Evolutionary conservation across 1,139 yeast species (phyloP), one percentile per base, ranked within the genome.

Genomic region (Geotrichum reessii): DNA sequence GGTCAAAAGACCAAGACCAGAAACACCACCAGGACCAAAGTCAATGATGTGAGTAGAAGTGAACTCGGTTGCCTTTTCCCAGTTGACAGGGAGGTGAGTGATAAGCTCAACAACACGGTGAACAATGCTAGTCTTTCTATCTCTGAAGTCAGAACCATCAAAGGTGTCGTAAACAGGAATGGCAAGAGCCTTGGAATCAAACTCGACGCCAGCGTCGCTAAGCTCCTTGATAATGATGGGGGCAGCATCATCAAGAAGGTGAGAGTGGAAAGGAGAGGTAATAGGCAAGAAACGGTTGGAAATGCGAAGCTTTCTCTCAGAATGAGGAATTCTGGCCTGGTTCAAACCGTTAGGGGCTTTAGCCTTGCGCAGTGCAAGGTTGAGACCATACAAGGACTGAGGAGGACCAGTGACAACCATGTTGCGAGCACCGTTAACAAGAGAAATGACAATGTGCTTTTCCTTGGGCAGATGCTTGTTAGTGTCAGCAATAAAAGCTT

Each of bases 21-120:
- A 89, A 56, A 89, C 85, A 67, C 98, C 99, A 75, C 99, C 99
- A 63, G 99, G 99, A 71, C 99, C 99, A 69, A 93, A 93, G 75
- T 93, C 99, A 65, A 93, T 76, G 67, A 93, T 82, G 73, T 95
- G 99, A 56, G 97, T 87, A 31, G 95, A 82, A 58, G 81, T 71
- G 72, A 89, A 89, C 64, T 82, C 74, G 56, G 97, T 92, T 42
- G 99, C 95, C 42, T 68, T 67, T 77, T 93, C 98, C 99, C 99
- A 93, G 76, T 89, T 81, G 64, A 93, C 99, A 51, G 96, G 91
- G 70, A 88, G 81, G 70, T 85, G 86, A 59, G 95, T 90, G 71
- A 93, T 92, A 70, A 92, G 86, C 71, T 83, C 84, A 62, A 86
- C 84, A 61, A 88, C 80, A 70, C 97, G 83, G 58, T 81, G 78